These are phyloP conservation scores for Aphanomyces euteiches DNA, from an alignment of 352 stramenopile genomes.

Conservation along the genomic window DNA sequence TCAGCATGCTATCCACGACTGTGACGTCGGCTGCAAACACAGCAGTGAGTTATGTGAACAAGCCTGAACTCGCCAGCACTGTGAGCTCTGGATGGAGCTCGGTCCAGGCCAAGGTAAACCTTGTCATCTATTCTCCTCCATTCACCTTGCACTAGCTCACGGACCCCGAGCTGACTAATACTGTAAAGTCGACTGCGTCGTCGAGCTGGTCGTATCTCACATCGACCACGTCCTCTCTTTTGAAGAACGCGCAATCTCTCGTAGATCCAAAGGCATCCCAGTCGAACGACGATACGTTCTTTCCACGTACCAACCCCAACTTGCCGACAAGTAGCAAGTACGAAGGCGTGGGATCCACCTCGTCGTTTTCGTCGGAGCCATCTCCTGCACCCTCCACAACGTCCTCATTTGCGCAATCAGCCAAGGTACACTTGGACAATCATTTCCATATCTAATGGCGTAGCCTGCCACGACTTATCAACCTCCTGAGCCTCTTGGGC, in stretches of 20 bases:
- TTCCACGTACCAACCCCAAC: conserved; percentile 56
- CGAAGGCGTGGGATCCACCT: conserved; percentile 39
- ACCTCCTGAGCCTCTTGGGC: conserved; percentile 25
- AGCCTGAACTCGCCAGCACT: conserved; percentile 70
- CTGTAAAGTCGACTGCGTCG: conserved; percentile 77
- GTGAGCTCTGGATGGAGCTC: conserved; percentile 76
- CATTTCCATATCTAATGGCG: too few species aligned
- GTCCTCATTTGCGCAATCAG: conserved; percentile 25
- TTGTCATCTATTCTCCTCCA: background rate
- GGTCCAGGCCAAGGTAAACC: conserved; percentile 52
- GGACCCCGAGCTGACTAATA: conserved; percentile 61
- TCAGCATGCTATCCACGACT: conserved; percentile 69
- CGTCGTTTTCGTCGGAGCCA: background rate
- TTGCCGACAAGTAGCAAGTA: conserved; percentile 63
- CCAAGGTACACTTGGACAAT: too few species aligned
- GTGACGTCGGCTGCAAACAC: conserved; percentile 62
- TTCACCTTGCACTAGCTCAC: conserved; percentile 36
- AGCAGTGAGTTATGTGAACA: conserved; percentile 66
- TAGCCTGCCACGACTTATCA: background rate
- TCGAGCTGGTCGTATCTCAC: conserved; percentile 72
- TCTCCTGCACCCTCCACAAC: conserved; percentile 35
- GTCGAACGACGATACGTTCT: conserved; percentile 37
- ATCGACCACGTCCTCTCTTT: conserved; percentile 54
- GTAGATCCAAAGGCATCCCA: conserved; percentile 39
- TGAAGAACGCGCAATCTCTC: conserved; percentile 60